Evolutionary conservation across 768 basidiomycete genomes (phyloP).

Genomic region (Macrolepiota dolichaula): DNA sequence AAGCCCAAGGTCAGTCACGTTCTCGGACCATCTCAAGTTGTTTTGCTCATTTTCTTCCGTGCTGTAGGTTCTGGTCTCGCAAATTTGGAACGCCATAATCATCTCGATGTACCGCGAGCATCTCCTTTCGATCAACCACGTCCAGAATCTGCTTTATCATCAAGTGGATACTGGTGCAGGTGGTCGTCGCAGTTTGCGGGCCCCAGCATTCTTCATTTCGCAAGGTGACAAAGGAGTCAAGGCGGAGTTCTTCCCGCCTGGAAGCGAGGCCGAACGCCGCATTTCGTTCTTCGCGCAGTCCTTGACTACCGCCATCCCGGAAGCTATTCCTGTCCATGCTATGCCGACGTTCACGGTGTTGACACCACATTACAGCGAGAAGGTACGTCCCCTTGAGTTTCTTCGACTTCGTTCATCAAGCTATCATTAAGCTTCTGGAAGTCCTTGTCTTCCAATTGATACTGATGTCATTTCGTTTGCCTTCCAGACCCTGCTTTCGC

Average conservation of each 20-base stretch:
- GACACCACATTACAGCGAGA: slow-evolving; percentile 98
- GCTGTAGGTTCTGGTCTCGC: slow-evolving; percentile 86
- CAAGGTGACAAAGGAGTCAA: slow-evolving; percentile 83
- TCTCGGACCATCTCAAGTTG: too few relatives aligned
- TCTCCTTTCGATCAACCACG: slow-evolving; percentile 96
- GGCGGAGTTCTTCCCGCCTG: slow-evolving; percentile 89
- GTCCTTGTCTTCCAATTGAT: slow-evolving; percentile 4
- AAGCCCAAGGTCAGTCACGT: slow-evolving; percentile 85
- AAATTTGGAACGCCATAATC: slow-evolving; percentile 99
- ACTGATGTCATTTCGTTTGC: slow-evolving; percentile 10
- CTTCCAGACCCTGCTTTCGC: slow-evolving; percentile 81
- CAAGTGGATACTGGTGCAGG: slow-evolving; percentile 81
- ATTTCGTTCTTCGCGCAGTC: slow-evolving; percentile 99
- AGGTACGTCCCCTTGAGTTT: slow-evolving; percentile 43
- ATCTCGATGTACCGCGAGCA: slow-evolving; percentile 99
- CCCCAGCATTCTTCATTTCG: slow-evolving; percentile 97
- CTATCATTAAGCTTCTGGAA: background rate
- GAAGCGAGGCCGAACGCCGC: slow-evolving; percentile 93
- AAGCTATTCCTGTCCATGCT: slow-evolving; percentile 93
- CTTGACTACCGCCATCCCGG: slow-evolving; percentile 90
- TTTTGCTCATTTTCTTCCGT: slow-evolving; percentile 3
- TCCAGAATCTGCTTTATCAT: slow-evolving; percentile 96
- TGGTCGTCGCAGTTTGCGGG: slow-evolving; percentile 87
- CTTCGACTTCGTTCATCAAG: background rate
- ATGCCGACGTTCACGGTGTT: slow-evolving; percentile 99